Percentiles rank a stretch among this genome's conserved stretches.
These are phyloP conservation scores for Heterobasidion occidentale DNA, from an alignment of 1,284 basidiomycete species.

Conservation along the genomic window DNA sequence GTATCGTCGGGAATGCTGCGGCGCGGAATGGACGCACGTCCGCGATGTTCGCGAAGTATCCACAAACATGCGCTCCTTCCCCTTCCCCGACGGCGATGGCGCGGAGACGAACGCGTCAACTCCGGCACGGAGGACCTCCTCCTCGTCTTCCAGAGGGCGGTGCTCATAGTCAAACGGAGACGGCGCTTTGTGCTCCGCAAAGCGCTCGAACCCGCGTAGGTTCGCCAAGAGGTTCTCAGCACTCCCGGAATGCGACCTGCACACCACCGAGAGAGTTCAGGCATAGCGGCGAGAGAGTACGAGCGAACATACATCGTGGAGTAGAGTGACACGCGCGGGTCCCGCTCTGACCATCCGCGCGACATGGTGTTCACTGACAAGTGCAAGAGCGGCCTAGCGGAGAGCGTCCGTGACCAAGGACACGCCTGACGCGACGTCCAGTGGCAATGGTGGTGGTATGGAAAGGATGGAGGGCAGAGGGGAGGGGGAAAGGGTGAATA, in stretches of 20 bases:
- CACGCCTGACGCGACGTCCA: background rate
- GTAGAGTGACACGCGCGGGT: background rate
- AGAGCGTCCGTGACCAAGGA: background rate
- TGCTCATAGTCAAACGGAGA: background rate
- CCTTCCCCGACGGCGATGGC: background rate
- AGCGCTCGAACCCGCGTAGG: constrained; percentile 4
- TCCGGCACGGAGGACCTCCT: background rate
- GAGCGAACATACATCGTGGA: background rate
- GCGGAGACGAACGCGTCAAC: background rate
- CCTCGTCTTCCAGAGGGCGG: background rate
- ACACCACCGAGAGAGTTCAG: background rate
- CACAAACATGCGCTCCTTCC: background rate
- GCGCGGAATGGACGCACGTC: background rate
- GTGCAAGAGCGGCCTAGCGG: background rate
- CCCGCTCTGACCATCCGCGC: background rate
- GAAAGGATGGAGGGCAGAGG: background rate
- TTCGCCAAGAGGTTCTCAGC: constrained; percentile 5
- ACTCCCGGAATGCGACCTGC: constrained; percentile 2
- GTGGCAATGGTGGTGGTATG: background rate
- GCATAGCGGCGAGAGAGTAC: background rate
- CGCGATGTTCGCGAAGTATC: background rate
- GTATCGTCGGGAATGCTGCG: background rate
- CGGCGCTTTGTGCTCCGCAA: background rate
- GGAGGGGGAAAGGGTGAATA: background rate
- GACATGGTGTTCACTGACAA: background rate